These are phyloP conservation scores for Biscogniauxia marginata DNA, from an alignment of 2,329 filamentous ascomycete species.

Conservation along the genomic window DNA sequence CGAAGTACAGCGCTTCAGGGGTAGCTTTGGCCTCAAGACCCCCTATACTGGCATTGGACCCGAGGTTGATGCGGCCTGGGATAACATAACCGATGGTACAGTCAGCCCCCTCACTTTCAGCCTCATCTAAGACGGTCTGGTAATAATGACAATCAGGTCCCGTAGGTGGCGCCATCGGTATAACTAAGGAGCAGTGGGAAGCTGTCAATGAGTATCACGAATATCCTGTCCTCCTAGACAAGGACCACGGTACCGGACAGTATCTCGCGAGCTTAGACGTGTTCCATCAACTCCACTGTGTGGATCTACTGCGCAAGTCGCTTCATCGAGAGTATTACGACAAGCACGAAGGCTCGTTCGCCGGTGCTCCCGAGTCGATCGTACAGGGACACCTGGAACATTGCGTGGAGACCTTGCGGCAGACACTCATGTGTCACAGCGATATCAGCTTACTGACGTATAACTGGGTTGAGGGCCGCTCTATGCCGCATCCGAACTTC, in stretches of 20 bases:
- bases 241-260: conserved; percentile 2
- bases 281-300: conserved; percentile 3
- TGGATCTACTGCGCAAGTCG: conserved; percentile 2
- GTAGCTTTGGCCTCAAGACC: conserved; percentile 1
- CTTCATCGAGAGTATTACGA: conserved; percentile 4
- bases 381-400: conserved; percentile 3
- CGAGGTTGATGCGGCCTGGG: conserved; percentile 3
- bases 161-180: conserved; percentile 3
- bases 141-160: conserved; percentile 6
- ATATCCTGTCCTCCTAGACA: conserved; percentile 1
- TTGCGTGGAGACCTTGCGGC: conserved; percentile 2
- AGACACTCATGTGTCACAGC: conserved; percentile 4
- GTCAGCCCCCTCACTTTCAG: background rate
- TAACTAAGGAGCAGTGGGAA: conserved; percentile 2
- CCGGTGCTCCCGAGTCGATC: conserved; percentile 1
- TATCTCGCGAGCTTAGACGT: conserved; percentile 3
- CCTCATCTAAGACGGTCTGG: background rate
- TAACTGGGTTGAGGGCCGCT: conserved; percentile 4
- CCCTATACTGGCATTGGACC: conserved; percentile 1
- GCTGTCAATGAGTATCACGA: conserved; percentile 4
- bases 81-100: conserved; percentile 3
- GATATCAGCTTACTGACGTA: conserved; percentile 2
- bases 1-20: conserved; percentile 2
- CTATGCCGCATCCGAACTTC: conserved; percentile 4
- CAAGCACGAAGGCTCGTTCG: conserved; percentile 3